Percentiles rank a stretch among this genome's conserved stretches.
These are phyloP conservation scores for Fusarium chuoi DNA, from an alignment of 2,329 filamentous ascomycete genomes.

Conservation along the genomic window DNA sequence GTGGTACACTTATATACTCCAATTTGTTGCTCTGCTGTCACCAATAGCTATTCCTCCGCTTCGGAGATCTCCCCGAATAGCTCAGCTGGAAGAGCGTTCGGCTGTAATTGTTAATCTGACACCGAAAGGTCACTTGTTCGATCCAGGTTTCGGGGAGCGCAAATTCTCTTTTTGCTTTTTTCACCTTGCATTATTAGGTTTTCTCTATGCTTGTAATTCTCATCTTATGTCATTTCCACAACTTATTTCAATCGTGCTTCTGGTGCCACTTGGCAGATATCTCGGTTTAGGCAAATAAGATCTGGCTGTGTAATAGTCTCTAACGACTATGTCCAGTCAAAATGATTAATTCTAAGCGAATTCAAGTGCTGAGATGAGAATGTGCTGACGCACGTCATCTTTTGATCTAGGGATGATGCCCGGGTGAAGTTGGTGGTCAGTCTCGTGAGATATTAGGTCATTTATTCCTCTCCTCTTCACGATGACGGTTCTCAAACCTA, in stretches of 20 bases:
- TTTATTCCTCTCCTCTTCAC: fast-evolving
- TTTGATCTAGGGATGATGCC: background rate
- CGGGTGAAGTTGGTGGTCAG: background rate
- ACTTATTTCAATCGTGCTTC: too few species aligned
- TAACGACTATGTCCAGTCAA: background rate
- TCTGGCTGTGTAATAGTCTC: too few species aligned
- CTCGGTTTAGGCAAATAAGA: too few species aligned
- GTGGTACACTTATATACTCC: fast-evolving
- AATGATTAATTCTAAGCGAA: background rate
- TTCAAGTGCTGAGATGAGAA: constrained; percentile 6
- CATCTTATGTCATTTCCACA: too few species aligned
- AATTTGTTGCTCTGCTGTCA: fast-evolving
- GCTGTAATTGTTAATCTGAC: background rate
- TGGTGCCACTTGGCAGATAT: too few species aligned
- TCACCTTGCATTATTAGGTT: too few species aligned
- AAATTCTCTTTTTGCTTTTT: background rate
- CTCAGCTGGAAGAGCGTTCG: constrained; percentile 3
- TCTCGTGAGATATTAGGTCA: background rate
- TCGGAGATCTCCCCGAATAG: constrained; percentile 1
- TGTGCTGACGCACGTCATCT: background rate
- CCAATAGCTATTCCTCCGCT: background rate
- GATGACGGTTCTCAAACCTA: fast-evolving
- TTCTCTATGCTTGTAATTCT: too few species aligned
- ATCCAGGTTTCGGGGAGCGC: background rate
- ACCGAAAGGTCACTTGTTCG: constrained; percentile 3